Evolutionary conservation across 2,329 filamentous ascomycete species (phyloP).

Genomic region (Endoconidiophora laricicola): DNA sequence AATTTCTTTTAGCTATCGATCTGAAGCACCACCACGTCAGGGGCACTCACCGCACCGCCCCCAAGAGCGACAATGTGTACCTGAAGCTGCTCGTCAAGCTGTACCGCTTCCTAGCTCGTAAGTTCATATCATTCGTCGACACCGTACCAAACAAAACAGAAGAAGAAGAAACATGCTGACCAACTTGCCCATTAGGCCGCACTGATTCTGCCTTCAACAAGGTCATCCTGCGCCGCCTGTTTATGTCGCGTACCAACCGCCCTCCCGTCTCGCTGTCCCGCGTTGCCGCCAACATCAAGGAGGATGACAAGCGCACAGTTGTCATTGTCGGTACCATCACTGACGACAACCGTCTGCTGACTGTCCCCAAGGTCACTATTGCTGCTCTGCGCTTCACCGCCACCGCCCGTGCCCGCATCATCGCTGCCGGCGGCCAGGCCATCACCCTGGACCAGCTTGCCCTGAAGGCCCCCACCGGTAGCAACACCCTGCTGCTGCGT

Average conservation of each 20-base stretch:
- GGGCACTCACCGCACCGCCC: constrained; percentile 71
- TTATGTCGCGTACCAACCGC: constrained; percentile 98
- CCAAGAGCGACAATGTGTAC: constrained; percentile 98
- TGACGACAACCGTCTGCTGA: constrained; percentile 88
- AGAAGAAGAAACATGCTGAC: constrained; percentile 3
- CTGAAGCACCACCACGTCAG: constrained; percentile 53
- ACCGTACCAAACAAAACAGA: background rate
- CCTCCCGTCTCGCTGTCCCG: constrained; percentile 88
- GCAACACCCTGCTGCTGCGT: constrained; percentile 92
- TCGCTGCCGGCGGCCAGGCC: constrained; percentile 84
- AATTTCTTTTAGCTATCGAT: constrained; percentile 47
- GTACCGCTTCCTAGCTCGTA: constrained; percentile 92
- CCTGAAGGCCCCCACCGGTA: constrained; percentile 82
- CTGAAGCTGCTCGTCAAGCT: constrained; percentile 96
- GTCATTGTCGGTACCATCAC: constrained; percentile 92
- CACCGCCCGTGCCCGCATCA: constrained; percentile 83
- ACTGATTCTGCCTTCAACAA: constrained; percentile 98
- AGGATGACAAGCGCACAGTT: constrained; percentile 64
- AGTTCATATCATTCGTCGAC: constrained; percentile 24
- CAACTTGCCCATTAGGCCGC: constrained; percentile 47
- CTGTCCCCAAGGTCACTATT: constrained; percentile 80
- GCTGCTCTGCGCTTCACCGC: constrained; percentile 94
- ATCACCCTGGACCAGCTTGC: constrained; percentile 96
- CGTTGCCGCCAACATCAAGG: constrained; percentile 57
- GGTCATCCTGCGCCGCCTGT: constrained; percentile 89